phyloP scores from a whole-genome alignment of 2,329 filamentous ascomycete genomes.

The Hypoxylon sp. region DNA sequence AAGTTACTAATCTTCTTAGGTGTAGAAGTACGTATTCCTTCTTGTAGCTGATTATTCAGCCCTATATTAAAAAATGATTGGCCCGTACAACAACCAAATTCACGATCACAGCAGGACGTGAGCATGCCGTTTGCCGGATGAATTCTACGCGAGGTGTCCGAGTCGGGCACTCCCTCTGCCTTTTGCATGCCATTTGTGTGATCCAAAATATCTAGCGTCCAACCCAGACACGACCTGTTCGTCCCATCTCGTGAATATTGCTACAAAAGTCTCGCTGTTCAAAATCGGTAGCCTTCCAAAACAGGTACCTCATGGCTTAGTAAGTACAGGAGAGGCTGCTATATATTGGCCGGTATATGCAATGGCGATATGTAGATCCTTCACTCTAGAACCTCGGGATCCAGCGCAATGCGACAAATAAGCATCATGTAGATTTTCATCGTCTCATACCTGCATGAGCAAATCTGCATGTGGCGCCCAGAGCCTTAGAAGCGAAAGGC shows the following conservation, averaged over 20 bases:
- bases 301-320: conserved; percentile 25
- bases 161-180: conserved; percentile 16
- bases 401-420: conserved; percentile 23
- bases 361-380: conserved; percentile 20
- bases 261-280: not conserved
- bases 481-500: conserved; percentile 23
- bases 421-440: conserved; percentile 4
- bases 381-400: conserved; percentile 18
- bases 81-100: not conserved
- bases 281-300: conserved; percentile 11
- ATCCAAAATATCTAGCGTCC: not conserved
- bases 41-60: not conserved
- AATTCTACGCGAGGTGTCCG: not conserved
- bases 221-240: conserved; percentile 1
- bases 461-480: conserved; percentile 22
- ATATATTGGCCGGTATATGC: conserved; percentile 38
- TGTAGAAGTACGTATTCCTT: not conserved
- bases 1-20: not conserved
- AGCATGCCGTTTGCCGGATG: not conserved
- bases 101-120: not conserved
- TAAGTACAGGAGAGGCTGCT: conserved; percentile 34
- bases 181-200: conserved; percentile 5
- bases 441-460: conserved; percentile 21
- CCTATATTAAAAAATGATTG: not conserved
- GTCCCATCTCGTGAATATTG: conserved; percentile 1